Evolutionary conservation across 164 flowering plant genomes (phyloP), one percentile per base, ranked within the genome.

Genomic region (Dillenia suffruticosa): DNA sequence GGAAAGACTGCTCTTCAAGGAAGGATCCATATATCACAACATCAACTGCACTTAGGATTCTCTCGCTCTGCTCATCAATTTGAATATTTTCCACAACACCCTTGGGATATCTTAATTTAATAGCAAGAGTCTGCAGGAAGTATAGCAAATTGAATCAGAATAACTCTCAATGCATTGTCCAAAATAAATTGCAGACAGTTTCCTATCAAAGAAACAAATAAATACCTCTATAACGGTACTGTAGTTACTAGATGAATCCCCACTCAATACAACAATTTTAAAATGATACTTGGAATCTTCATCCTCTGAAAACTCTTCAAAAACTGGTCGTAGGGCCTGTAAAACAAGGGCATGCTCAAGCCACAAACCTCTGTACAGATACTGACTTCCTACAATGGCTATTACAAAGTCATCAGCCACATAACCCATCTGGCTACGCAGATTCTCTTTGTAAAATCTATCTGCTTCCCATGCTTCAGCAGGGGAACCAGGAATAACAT

Each of bases 21-120:
- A 90, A 95, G 5, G 94, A 90, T 67, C 96, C 97, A 74, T 95
- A 85, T 57, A 95, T 75, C 56, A 95, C 97, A 72, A 95, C 71
- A 77, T 89, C 87, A 62, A 84, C 79, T 4, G 22, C 55, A 51
- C 66, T 71, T 26, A 95, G 75, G 63, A 79, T 62, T 45, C 63
- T 58, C 60, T 76, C 84, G 24, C 67, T 74, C 69, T 81, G 70
- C 54, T 56, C 82, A 75, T 82, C 84, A 64, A 67, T 51, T 64
- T 81, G 72, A 64, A 77, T 51, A 50, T 84, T 85, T 76, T 71
- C 79, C 66, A 88, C 88, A 48, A 68, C 63, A 22, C 77, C 92
- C 26, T 52, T 70, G 24, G 97, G 97, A 71, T 84, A 95, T 51
- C 81, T 75, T 59, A 95, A 68, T 8, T 75, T 87, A 44, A 24